Evolutionary conservation across 257 asterid genomes (phyloP), one percentile per base, ranked within the genome.

Genomic region (Solanum appendiculatum): DNA sequence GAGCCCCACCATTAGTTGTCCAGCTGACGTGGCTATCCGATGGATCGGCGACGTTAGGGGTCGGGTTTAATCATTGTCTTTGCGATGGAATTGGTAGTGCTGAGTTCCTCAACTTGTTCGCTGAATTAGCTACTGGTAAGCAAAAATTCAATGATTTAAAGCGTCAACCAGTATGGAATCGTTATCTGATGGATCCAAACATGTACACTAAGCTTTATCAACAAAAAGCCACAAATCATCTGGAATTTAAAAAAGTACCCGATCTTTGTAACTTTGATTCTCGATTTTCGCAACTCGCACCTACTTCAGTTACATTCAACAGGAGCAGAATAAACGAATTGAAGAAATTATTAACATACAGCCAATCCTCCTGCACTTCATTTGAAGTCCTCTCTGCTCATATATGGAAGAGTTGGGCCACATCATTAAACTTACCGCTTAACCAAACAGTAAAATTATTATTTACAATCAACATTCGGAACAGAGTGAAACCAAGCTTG

Each of bases 11-110:
- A 1, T 83, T 94, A 18, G 97, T 94, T 1, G 89, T 92, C 16
- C 98, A 95, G 95, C 93, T 95, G 87, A 95, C 98, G 31, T 94
- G 98, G 97, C 93, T 93, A 0, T 83, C 92, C 0, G 98, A 93
- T 23, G 94, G 93, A 2, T 94, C 91, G 23, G 97, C 94, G 87
- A 86, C 94, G 70, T 86, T 95, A 83, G 95, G 92, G 0, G 91
- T 90, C 1, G 96, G 95, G 3, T 92, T 93, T 18, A 95, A 88
- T 88, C 98, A 95, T 87, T 93, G 97, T 83, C 16, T 95, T 3
- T 85, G 89, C 33, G 98, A 95, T 81, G 98, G 98, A 34, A 72
- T 90, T 31, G 98, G 98, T 12, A 87, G 95, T 9, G 93, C 90
- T 34, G 89, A 91, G 86, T 94, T 95, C 72, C 96, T 95, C 82